A percentile compares a stretch with the other conserved stretches of the same genome.
Evolutionary conservation across 208 protist genomes (phyloP).

Genomic region (Leishmania tropica): DNA sequence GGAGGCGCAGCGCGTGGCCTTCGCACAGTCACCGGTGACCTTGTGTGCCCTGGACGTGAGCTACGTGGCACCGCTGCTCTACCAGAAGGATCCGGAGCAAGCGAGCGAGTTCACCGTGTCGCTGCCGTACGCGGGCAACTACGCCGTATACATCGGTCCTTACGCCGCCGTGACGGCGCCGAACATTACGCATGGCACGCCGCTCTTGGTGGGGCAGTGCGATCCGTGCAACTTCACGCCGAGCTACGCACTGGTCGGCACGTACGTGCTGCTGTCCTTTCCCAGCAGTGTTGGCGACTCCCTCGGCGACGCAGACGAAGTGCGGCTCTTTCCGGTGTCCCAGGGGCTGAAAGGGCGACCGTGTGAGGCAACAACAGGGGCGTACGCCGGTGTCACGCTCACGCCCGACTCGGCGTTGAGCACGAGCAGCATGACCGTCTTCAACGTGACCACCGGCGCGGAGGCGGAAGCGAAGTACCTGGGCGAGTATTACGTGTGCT

Average conservation of each 20-base stretch:
- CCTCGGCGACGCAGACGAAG: conserved; percentile 50
- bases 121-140: conserved; percentile 50
- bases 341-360: conserved; percentile 48
- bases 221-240: conserved; percentile 82
- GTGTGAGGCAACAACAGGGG: conserved; percentile 54
- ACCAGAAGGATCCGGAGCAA: conserved; percentile 28
- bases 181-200: conserved; percentile 60
- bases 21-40: conserved; percentile 45
- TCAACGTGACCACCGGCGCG: conserved; percentile 50
- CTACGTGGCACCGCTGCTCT: conserved; percentile 58
- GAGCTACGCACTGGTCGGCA: conserved; percentile 58
- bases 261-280: conserved; percentile 54
- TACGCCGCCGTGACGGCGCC: conserved; percentile 30
- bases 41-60: conserved; percentile 46
- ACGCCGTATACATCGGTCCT: conserved; percentile 72
- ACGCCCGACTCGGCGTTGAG: conserved; percentile 33
- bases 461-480: conserved; percentile 43
- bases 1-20: conserved; percentile 55
- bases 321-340: conserved; percentile 71
- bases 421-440: conserved; percentile 40
- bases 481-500: conserved; percentile 88
- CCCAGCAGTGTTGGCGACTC: conserved; percentile 44
- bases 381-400: conserved; percentile 62
- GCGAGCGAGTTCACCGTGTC: conserved; percentile 58
- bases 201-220: conserved; percentile 63